Percentiles rank a stretch among this genome's conserved stretches.
phyloP scores from a whole-genome alignment of 768 basidiomycete species.

The Hydnum rufescens region DNA sequence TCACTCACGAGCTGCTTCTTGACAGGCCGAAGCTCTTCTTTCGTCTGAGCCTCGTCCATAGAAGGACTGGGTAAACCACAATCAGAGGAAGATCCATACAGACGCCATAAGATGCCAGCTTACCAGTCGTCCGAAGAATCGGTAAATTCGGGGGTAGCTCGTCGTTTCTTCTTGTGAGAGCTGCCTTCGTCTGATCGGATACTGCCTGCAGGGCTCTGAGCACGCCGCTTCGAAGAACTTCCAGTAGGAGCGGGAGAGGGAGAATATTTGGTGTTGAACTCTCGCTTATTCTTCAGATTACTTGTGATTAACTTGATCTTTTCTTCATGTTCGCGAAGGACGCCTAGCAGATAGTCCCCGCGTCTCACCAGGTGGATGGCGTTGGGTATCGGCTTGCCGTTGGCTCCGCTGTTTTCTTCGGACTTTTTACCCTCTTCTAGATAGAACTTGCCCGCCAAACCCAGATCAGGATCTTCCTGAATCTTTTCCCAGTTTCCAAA shows the following conservation, averaged over 20 bases:
- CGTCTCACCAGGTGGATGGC: conserved; percentile 95
- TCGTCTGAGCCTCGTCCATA: conserved; percentile 85
- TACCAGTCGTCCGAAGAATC: conserved; percentile 87
- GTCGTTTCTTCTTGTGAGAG: conserved; percentile 52
- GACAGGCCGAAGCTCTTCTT: conserved; percentile 88
- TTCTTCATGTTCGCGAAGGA: conserved; percentile 75
- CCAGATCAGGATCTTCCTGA: conserved; percentile 67
- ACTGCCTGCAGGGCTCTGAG: conserved; percentile 33
- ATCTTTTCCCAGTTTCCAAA: conserved; percentile 97
- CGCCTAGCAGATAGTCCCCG: conserved; percentile 77
- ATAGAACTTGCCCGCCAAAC: conserved; percentile 86
- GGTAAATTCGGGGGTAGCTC: conserved; percentile 92
- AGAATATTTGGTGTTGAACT: conserved; percentile 29
- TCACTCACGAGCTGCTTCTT: conserved; percentile 76
- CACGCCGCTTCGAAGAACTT: conserved; percentile 48
- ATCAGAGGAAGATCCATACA: neutral
- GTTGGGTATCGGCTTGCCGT: conserved; percentile 75
- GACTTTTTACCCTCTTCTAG: conserved; percentile 94
- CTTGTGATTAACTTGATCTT: conserved; percentile 77
- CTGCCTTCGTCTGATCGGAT: neutral
- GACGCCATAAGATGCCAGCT: conserved; percentile 16
- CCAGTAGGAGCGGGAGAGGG: conserved; percentile 9
- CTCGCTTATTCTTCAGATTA: conserved; percentile 49
- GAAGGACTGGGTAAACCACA: conserved; percentile 40
- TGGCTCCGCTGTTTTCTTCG: conserved; percentile 29